Evolutionary conservation across 495 filamentous ascomycete species (phyloP), one percentile per base, ranked within the genome.

Genomic region (Trichoderma orchidacearum): DNA sequence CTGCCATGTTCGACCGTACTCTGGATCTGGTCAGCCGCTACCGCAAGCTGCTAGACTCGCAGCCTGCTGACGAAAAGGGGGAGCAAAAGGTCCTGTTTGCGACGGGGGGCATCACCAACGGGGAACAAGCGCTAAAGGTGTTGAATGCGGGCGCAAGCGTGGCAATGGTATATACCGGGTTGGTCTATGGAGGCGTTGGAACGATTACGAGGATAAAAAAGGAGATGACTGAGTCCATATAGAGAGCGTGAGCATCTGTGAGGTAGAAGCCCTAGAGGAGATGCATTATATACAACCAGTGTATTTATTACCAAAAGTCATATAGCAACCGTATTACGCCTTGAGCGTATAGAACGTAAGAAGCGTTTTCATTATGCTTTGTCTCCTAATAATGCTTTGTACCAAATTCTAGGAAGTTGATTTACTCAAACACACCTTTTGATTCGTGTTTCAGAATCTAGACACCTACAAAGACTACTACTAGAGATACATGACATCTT

Each of bases 11-110:
- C 60, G 81, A 85, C 34, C 76, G 81, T 57, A 95, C 87, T 2
- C 67, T 90, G 35, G 73, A 75, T 7, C 72, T 97, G 29, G 89
- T 96, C 0, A 82, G 80, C 53, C 75, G 83, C 55, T 97, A 96
- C 68, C 79, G 90, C 30, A 77, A 77, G 45, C 72, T 84, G 63
- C 74, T 97, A 5, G 89, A 96, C 61, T 68, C 65, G 30, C 66
- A 70, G 54, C 63, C 69, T 5, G 67, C 71, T 13, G 61, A 66
- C 51, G 52, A 30, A 36, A 59, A 57, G 23, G 59, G 50, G 0
- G 64, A 69, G 30, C 81, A 78, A 34, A 96, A 96, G 74, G 83
- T 88, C 41, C 85, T 98, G 48, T 96, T 97, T 67, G 91, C 91
- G 12, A 89, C 85, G 0, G 92, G 92, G 1, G 93, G 93, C 8